Evolutionary conservation across 768 basidiomycete genomes (phyloP).

Genomic region (Tephrocybe sp.): DNA sequence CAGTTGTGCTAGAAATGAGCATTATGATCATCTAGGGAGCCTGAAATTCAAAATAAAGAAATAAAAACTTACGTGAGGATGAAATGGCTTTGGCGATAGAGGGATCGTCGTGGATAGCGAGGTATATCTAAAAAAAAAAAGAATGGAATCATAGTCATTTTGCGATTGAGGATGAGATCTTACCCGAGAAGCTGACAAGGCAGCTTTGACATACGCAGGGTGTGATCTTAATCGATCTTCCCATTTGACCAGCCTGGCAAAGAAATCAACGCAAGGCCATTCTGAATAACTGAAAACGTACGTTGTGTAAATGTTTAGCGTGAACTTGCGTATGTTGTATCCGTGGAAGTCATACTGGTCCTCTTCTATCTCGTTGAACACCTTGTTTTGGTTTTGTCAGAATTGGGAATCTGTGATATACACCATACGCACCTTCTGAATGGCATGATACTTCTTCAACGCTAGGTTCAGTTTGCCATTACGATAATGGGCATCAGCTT

Average conservation of each 20-base stretch:
- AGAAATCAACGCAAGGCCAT: not conserved
- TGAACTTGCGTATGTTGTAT: constrained; percentile 88
- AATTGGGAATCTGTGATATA: not conserved
- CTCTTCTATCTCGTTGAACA: constrained; percentile 86
- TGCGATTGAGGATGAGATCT: not conserved
- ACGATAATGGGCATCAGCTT: constrained; percentile 68
- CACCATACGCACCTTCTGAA: constrained; percentile 57
- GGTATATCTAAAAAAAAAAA: constrained; percentile 57
- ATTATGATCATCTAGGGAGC: not conserved
- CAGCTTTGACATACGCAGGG: constrained; percentile 72
- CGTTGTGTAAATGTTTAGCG: constrained; percentile 83
- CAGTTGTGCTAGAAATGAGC: constrained; percentile 31
- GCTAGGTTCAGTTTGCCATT: constrained; percentile 71
- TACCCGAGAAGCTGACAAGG: constrained; percentile 69
- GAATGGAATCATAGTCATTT: constrained; percentile 1
- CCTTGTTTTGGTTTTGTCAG: constrained; percentile 32
- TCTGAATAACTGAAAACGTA: constrained; percentile 34
- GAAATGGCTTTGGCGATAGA: constrained; percentile 44
- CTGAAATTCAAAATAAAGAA: not conserved
- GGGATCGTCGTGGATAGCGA: constrained; percentile 70
- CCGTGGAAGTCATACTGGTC: constrained; percentile 99
- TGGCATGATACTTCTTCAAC: constrained; percentile 77
- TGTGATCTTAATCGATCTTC: constrained; percentile 79
- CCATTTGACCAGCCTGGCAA: constrained; percentile 69
- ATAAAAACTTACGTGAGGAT: constrained; percentile 34